Base-by-base conservation (phyloP, 768 basidiomycete species). In the Boletus reticuloceps region DNA sequence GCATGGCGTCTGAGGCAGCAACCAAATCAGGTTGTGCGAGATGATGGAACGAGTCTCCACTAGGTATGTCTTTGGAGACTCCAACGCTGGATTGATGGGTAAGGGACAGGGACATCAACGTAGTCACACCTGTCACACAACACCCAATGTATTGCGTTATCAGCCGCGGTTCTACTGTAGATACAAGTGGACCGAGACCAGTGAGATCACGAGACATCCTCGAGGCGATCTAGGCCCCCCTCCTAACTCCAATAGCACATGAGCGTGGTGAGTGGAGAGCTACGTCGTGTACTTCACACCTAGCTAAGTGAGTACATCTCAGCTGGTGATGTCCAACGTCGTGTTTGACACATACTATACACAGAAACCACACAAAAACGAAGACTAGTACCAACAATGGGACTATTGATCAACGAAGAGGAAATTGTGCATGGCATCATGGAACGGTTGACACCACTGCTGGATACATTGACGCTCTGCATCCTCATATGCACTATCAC, bases 371-470 rank as follows among this genome's bases (percentile, higher is more conserved):
- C 29, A 19, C 14, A 31, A 20, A 22, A 44, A 44, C 7, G 41
- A 55, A 36, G 7, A 32, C 22, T 25, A 25, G 6, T 11, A 25
- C 41, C 6, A 16, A 49, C 5, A 32, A 66, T 66, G 65, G 64
- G 56, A 5, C 10, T 68, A 6, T 32, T 66, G 5, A 17, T 69
- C 11, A 43, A 67, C 43, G 66, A 68, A 37, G 46, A 53, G 4
- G 46, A 50, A 57, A 27, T 65, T 1, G 60, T 57, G 36, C 55
- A 32, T 11, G 42, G 12, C 5, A 37, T 36, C 20, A 47, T 66
- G 45, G 34, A 29, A n/a, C 44, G 53, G 5, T 17, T 66, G 53
- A 52, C 29, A 38, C 65, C 65, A 14, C 49, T 62, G 25, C 40
- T 66, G 42, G 25, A 32, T 7, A 42, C 25, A 10, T 17, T 54